Evolutionary conservation across 805 yeast genomes (phyloP).

Genomic region (Wickerhamiella kurtzmanii): DNA sequence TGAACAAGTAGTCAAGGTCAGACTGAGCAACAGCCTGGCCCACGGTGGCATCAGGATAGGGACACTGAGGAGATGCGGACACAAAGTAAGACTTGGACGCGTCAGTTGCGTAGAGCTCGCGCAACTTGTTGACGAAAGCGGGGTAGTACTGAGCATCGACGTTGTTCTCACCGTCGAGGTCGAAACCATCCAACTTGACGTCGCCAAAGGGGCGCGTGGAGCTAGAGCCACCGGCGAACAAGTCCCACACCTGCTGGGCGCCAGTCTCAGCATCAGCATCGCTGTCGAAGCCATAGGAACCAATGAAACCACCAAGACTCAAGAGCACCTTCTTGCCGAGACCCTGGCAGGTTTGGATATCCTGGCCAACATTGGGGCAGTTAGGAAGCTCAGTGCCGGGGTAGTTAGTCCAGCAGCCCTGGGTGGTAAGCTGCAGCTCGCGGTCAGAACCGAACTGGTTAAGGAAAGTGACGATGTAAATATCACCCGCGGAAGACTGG

Average conservation of each 20-base stretch:
- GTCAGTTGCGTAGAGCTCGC: conserved; percentile 30
- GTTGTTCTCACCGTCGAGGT: conserved; percentile 55
- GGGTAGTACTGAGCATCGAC: conserved; percentile 47
- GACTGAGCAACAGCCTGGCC: conserved; percentile 56
- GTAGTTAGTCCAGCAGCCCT: conserved; percentile 30
- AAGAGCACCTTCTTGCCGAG: conserved; percentile 66
- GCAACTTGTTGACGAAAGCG: conserved; percentile 40
- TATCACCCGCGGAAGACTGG: conserved; percentile 50
- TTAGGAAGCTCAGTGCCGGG: conserved; percentile 31
- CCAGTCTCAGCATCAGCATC: conserved; percentile 44
- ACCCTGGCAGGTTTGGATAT: conserved; percentile 61
- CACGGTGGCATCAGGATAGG: conserved; percentile 61
- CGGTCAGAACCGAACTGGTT: conserved; percentile 38
- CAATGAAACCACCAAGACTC: conserved; percentile 65
- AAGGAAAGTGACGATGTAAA: conserved; percentile 52
- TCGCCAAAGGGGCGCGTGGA: conserved; percentile 47
- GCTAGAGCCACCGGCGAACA: conserved; percentile 38
- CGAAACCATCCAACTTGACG: conserved; percentile 72
- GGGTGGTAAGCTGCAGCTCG: conserved; percentile 37
- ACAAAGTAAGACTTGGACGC: conserved; percentile 53
- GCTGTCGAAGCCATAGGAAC: conserved; percentile 39
- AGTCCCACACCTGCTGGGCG: conserved; percentile 41
- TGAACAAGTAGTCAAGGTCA: conserved; percentile 63
- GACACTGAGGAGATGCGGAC: conserved; percentile 90
- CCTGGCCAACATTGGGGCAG: conserved; percentile 40